Evolutionary conservation across 305 asterid species (phyloP).

Genomic region (Vinca major): DNA sequence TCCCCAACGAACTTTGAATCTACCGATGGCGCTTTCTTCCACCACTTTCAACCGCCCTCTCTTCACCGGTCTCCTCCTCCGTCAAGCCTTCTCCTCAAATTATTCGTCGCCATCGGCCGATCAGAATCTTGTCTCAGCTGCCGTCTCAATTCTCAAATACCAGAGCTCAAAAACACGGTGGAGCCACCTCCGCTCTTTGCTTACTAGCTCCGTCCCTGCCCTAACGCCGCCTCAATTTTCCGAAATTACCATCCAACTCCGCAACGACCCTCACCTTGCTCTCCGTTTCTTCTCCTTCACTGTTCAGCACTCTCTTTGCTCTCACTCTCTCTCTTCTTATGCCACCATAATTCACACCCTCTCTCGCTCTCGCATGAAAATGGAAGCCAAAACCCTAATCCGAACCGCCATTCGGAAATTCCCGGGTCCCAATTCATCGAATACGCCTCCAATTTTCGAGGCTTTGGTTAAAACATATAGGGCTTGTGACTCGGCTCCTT

Average conservation of each 20-base stretch:
- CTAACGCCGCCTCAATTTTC: conserved; percentile 62
- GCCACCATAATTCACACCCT: conserved; percentile 64
- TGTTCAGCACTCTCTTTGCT: conserved; percentile 46
- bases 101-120: conserved; percentile 23
- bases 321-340: conserved; percentile 60
- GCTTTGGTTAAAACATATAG: conserved; percentile 54
- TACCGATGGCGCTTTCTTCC: neutral
- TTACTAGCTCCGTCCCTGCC: conserved; percentile 15
- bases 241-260: conserved; percentile 44
- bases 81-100: conserved; percentile 16
- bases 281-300: conserved; percentile 66
- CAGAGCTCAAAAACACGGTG: conserved; percentile 83
- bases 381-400: conserved; percentile 41
- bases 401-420: conserved; percentile 51
- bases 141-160: conserved; percentile 66
- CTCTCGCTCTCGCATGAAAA: conserved; percentile 56
- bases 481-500: conserved; percentile 77
- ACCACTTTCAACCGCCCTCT: neutral
- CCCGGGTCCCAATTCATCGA: conserved; percentile 21
- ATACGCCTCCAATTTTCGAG: conserved; percentile 39
- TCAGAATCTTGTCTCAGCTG: conserved; percentile 37
- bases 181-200: conserved; percentile 63
- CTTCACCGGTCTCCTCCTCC: neutral
- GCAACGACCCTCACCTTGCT: conserved; percentile 64
- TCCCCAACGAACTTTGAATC: conserved; percentile 7